A percentile compares a stretch with the other conserved stretches of the same genome.
Evolutionary conservation across 2,329 filamentous ascomycete species (phyloP).

Genomic region (Fusarium sp.): DNA sequence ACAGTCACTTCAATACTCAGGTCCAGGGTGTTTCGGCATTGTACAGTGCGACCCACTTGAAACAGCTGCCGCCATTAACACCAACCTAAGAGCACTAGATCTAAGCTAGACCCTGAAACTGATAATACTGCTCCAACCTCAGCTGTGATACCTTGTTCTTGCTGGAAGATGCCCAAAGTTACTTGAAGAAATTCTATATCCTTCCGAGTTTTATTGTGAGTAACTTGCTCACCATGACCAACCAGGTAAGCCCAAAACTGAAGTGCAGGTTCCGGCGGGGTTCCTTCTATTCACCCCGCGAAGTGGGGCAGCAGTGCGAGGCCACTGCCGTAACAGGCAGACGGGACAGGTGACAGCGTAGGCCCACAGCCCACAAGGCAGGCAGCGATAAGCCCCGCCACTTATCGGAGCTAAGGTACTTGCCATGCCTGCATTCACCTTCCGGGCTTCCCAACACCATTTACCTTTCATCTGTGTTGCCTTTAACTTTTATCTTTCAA

Average conservation of each 20-base stretch:
- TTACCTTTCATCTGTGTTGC: conserved; percentile 18
- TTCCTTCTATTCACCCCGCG: conserved; percentile 25
- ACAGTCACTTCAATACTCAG: background rate
- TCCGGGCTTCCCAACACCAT: conserved; percentile 36
- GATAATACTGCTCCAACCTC: background rate
- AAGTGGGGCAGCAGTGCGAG: conserved; percentile 43
- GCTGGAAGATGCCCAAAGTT: no score
- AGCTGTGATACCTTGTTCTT: background rate
- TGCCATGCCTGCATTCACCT: conserved; percentile 32
- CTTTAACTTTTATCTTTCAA: conserved; percentile 13
- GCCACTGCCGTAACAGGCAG: conserved; percentile 44
- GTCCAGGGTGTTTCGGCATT: conserved; percentile 8
- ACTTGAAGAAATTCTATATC: background rate
- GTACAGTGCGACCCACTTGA: conserved; percentile 26
- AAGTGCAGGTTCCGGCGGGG: background rate
- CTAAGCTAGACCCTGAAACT: conserved; percentile 14
- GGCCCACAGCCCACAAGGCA: conserved; percentile 15
- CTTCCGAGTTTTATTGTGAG: background rate
- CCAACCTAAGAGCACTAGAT: background rate
- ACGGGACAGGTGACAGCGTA: conserved; percentile 31
- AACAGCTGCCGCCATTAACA: background rate
- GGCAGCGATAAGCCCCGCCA: conserved; percentile 42
- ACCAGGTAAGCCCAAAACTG: background rate
- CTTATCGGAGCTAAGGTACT: conserved; percentile 36
- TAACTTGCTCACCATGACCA: background rate